Base-by-base conservation (phyloP, 257 asterid species). In the Solanum rostratum region DNA sequence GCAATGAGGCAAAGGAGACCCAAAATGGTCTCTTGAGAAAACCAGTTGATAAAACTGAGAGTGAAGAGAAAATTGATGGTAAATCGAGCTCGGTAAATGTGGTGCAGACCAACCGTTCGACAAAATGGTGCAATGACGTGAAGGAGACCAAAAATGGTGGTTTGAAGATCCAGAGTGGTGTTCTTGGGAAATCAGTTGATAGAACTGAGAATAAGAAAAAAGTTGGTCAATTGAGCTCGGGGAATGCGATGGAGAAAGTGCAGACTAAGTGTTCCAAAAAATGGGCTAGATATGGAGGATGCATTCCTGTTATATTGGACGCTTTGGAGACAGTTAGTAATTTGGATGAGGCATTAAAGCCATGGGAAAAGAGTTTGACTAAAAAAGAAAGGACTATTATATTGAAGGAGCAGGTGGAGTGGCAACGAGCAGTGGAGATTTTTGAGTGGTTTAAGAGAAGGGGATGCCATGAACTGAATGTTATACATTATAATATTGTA, bases 341-440 rank as follows among this genome's bases (percentile, higher is more conserved):
- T 83, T 82, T 97, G 91, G 98, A 95, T 37, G 93, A 91, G 85
- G 98, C 98, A 1, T 86, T 95, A 85, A 91, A 78, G 89, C 96
- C 97, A 2, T 97, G 98, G 99, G 91, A 89, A 73, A 81, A 54
- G 91, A 91, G 91, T 71, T 89, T 97, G 87, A 95, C 90, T n/a
- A 94, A 93, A 27, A 95, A 95, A 88, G 99, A 95, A 86, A 84
- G 93, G 83, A 94, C 93, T 87, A 95, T 97, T 85, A 89, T 97
- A 10, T 85, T 97, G 93, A 97, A 95, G 91, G 99, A 97, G 89
- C 98, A 97, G 90, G 46, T 87, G 82, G 73, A 87, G 27, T 97
- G 98, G 99, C 93, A 92, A 86, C 89, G 97, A 88, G 97, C 98
- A 0, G 29, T 91, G 96, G 94, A 88, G 87, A 94, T 97, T 83